phyloP scores from a whole-genome alignment of 306 rosid species.

The Gastrolobium villosum region DNA sequence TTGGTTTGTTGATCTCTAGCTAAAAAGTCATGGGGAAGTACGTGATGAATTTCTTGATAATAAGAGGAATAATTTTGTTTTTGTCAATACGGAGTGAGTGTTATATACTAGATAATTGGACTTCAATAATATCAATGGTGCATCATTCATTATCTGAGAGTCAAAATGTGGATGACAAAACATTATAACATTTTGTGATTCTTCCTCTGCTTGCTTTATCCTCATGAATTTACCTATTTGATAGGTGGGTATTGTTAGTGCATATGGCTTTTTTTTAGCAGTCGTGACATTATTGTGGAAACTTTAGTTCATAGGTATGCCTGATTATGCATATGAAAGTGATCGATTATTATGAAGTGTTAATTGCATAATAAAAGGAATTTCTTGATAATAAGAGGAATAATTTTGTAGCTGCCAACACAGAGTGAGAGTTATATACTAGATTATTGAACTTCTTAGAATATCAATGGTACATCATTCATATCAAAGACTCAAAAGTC shows the following conservation, averaged over 20 bases:
- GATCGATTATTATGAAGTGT: background rate
- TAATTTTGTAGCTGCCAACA: slow-evolving; percentile 9
- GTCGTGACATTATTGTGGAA: background rate
- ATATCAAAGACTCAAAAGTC: background rate
- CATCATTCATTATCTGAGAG: background rate
- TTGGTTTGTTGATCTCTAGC: slow-evolving; percentile 1
- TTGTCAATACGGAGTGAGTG: background rate
- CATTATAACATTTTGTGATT: background rate
- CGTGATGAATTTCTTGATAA: slow-evolving; percentile 7
- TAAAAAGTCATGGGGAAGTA: background rate
- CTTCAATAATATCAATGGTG: background rate
- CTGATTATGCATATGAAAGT: background rate
- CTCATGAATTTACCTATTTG: background rate
- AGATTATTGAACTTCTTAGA: background rate
- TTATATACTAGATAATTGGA: background rate
- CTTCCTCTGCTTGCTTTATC: background rate
- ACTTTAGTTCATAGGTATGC: slow-evolving; percentile 5
- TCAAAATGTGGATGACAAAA: background rate
- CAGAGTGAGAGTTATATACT: background rate
- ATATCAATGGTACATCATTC: background rate
- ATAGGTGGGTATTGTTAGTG: background rate
- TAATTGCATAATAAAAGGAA: background rate
- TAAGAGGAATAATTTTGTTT: slow-evolving; percentile 19
- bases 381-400: slow-evolving; percentile 20
- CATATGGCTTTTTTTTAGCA: background rate